Conservation (phyloP, 352 stramenopile species). For the Globisporangium perplexum region DNA sequence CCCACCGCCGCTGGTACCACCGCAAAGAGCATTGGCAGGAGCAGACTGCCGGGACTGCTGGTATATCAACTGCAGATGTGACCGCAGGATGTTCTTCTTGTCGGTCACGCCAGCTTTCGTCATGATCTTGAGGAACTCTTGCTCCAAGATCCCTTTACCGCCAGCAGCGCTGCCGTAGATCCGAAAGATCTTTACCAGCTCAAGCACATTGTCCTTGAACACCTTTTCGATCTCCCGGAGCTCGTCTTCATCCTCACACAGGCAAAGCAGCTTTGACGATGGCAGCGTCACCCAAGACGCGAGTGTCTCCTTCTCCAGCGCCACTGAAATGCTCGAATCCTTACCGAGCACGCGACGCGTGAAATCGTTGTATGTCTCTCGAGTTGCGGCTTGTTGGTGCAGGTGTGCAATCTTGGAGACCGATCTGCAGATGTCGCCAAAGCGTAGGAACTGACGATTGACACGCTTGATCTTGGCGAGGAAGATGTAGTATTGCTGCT, state of each 20-base stretch:
- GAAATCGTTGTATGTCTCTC: constrained; percentile 66
- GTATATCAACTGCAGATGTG: constrained; percentile 67
- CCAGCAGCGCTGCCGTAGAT: constrained; percentile 61
- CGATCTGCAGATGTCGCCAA: constrained; percentile 43
- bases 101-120: constrained; percentile 67
- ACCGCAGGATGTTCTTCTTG: constrained; percentile 79
- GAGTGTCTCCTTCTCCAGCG: constrained; percentile 64
- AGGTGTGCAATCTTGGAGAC: constrained; percentile 43
- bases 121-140: constrained; percentile 83
- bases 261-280: constrained; percentile 31
- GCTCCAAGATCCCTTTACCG: constrained; percentile 66
- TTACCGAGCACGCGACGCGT: constrained; percentile 54
- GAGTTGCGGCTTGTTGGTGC: constrained; percentile 41
- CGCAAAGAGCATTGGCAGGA: neutral
- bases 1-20: neutral
- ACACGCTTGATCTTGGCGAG: constrained; percentile 59
- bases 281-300: constrained; percentile 52
- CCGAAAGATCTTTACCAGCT: constrained; percentile 77
- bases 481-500: constrained; percentile 76
- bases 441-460: constrained; percentile 53
- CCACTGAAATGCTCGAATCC: constrained; percentile 65
- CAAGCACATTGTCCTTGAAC: constrained; percentile 70
- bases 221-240: constrained; percentile 53
- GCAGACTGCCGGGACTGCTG: constrained; percentile 44
- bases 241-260: constrained; percentile 66